Conservation (phyloP, 2,329 filamentous ascomycete species). For the Atkinsonella hypoxylon region DNA sequence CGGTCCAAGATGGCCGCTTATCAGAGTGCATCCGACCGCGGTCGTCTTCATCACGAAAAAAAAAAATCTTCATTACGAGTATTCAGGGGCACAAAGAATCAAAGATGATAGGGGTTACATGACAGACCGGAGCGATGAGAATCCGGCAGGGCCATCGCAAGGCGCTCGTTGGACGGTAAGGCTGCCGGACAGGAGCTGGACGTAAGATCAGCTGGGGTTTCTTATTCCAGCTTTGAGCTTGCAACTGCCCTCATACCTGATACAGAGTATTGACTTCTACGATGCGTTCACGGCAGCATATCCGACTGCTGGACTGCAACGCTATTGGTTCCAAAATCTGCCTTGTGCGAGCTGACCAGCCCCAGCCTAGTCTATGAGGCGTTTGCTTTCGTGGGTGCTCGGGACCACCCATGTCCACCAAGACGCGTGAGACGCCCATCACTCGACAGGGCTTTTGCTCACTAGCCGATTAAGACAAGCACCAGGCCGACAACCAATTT, state of each 20-base stretch:
- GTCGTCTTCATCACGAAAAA: background rate
- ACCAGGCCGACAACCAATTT: background rate
- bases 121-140: background rate
- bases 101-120: slow-evolving; percentile 2
- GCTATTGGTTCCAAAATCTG: slow-evolving; percentile 2
- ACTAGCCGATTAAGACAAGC: background rate
- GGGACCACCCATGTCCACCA: slow-evolving; percentile 6
- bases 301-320: background rate
- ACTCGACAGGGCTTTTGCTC: slow-evolving; percentile 1
- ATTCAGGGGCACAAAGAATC: background rate
- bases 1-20: background rate
- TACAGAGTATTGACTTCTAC: slow-evolving; percentile 4
- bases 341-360: slow-evolving; percentile 13
- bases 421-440: slow-evolving; percentile 1
- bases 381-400: slow-evolving; percentile 8
- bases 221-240: slow-evolving; percentile 13
- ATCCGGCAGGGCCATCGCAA: slow-evolving; percentile 1
- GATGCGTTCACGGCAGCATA: slow-evolving; percentile 8
- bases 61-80: background rate
- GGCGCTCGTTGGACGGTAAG: slow-evolving; percentile 6
- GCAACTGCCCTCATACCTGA: slow-evolving; percentile 5
- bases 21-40: background rate
- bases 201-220: slow-evolving; percentile 2
- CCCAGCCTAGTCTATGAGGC: slow-evolving; percentile 10
- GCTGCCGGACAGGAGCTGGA: slow-evolving; percentile 7